Conservation (phyloP, 148 eudicot species). For the Fagopyrum esculentum region DNA sequence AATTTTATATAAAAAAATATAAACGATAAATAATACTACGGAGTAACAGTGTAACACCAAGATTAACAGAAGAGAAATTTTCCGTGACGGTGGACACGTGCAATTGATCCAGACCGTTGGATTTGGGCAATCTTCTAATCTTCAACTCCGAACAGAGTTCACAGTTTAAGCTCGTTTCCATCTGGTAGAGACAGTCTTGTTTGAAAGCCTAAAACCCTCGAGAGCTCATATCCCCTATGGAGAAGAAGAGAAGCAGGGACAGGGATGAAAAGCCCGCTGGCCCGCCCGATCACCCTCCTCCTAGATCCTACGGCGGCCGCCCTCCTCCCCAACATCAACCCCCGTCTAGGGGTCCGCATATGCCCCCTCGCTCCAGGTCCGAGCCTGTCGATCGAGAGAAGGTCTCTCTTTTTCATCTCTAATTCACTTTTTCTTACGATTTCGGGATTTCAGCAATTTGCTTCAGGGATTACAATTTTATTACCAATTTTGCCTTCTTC, state of each 20-base stretch:
- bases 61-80: no score
- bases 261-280: slow-evolving; percentile 13
- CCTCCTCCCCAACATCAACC: slow-evolving; percentile 11
- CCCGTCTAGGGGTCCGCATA: slow-evolving; percentile 12
- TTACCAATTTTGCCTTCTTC: neutral
- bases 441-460: neutral
- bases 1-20: no score
- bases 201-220: neutral
- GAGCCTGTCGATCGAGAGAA: slow-evolving; percentile 41
- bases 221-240: neutral
- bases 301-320: slow-evolving; percentile 16
- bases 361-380: slow-evolving; percentile 25
- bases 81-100: neutral
- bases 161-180: neutral
- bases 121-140: neutral
- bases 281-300: slow-evolving; percentile 13
- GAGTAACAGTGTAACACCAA: no score
- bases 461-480: neutral
- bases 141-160: neutral
- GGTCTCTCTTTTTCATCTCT: slow-evolving; percentile 16
- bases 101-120: neutral
- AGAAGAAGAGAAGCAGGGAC: slow-evolving; percentile 13
- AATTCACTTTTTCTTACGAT: neutral
- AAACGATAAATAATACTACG: no score
- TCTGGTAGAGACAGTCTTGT: neutral